Base-by-base conservation (phyloP, 1,284 basidiomycete genomes). In the Ustanciosporium gigantosporum region DNA sequence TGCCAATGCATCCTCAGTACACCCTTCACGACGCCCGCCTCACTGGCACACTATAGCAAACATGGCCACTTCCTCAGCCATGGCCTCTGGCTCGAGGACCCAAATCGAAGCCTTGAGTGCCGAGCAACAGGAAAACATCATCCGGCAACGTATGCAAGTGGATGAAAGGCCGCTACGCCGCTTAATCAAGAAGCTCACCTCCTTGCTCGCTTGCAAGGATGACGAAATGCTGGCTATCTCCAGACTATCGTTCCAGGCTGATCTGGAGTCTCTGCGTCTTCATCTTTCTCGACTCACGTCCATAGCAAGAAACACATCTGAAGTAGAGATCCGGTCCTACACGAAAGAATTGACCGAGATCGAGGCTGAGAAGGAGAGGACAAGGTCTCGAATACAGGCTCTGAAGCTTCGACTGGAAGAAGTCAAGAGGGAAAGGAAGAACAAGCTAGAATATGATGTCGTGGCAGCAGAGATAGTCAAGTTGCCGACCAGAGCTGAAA, bases 371-470 rank as follows among this genome's bases (percentile, higher is more conserved):
- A 48, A 64, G 31, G 22, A 34, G 4, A 22, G n/a, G 7, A 68
- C 67, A 16, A 47, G 53, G 31, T 11, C 31, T n/a, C 37, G 57
- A 5, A 69, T 69, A 21, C 36, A 51, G 11, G 36, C 41, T 27
- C 40, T 69, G n/a, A 69, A 69, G 38, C 37, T 34, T 17, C 40
- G 39, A n/a, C 38, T 71, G 19, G 45, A 50, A 21, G 49, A 61
- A 24, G 68, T 64, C 13, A 32, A 66, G 15, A 41, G 61, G 27
- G 64, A 68, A 11, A 34, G 68, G 19, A 53, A 50, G 46, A 67
- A 71, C 41, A 71, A 71, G 66, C 35, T 71, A 5, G 62, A 66
- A 36, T 71, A 71, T 53, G 68, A 71, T 25, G 45, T 64, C 23
- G 46, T 71, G 3, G 66, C 66, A 16, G 49, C 58, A 15, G 62